Base-by-base conservation (phyloP, 2,329 filamentous ascomycete species). In the Fragosphaeria purpurea region DNA sequence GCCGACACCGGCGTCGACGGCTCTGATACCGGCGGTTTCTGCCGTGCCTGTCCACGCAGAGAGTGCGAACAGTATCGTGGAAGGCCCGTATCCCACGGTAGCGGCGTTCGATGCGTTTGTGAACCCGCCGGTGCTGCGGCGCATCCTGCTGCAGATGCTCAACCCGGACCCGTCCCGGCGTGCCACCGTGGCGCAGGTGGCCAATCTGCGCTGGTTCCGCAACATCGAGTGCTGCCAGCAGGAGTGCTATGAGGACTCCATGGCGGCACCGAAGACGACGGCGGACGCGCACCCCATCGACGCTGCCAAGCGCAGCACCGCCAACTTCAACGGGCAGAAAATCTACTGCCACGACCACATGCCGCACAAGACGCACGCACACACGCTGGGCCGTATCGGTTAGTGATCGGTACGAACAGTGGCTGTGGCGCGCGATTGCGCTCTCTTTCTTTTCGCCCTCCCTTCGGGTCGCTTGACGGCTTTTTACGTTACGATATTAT, bases 141-240 rank as follows among this genome's bases (percentile, higher is more conserved):
- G 83, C 9, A 69, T 94, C 5, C 67, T 95, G 9, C 69, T 93
- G 47, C 82, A 79, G 62, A 94, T 95, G 88, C 74, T 95, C 35
- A 82, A 95, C 63, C 88, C 88, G 0, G 71, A 89, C 57, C 87
- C 89, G 0, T 65, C 69, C 7, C 80, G 80, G 62, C 84, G 89
- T 41, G 80, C 85, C 57, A 78, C 74, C 33, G 86, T 93, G 47
- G 67, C 75, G 6, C 79, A 87, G 1, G 80, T 87, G 1, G 68
- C 88, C 49, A 80, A 76, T 55, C 80, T 86, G 59, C 73, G 82
- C n/a, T 88, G 82, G 75, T 70, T 93, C 59, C 84, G 79, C 68
- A 77, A 75, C 48, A 78, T 89, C 41, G 85, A 90, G 59, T 93
- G 88, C 67, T 94, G 88, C 63, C 83, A 87, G 59, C 67, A 81